Evolutionary conservation across 2,329 filamentous ascomycete genomes (phyloP).

Genomic region (Conoideocrella luteorostrata): DNA sequence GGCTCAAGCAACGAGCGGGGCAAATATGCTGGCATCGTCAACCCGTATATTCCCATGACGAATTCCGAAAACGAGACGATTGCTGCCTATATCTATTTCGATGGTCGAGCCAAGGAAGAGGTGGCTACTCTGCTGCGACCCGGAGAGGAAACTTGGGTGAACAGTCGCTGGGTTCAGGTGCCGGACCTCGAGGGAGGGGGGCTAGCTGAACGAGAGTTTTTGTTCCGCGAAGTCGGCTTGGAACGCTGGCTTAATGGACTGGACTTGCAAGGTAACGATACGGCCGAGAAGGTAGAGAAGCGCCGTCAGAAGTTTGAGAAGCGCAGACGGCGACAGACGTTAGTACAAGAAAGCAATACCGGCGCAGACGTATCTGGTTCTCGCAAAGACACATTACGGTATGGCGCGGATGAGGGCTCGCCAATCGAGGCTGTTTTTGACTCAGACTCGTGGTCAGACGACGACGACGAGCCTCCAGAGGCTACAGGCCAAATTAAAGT

Average conservation of each 20-base stretch:
- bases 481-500: slow-evolving; percentile 98
- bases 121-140: slow-evolving; percentile 87
- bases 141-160: slow-evolving; percentile 98
- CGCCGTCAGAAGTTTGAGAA: slow-evolving; percentile 73
- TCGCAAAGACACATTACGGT: slow-evolving; percentile 60
- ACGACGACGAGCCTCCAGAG: slow-evolving; percentile 86
- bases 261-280: slow-evolving; percentile 88
- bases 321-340: slow-evolving; percentile 58
- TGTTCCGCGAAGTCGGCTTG: slow-evolving; percentile 93
- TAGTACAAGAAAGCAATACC: slow-evolving; percentile 27
- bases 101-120: slow-evolving; percentile 90
- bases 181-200: slow-evolving; percentile 87
- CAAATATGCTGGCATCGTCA: slow-evolving; percentile 51
- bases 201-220: slow-evolving; percentile 89
- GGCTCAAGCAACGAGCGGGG: slow-evolving; percentile 42
- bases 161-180: slow-evolving; percentile 94
- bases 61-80: slow-evolving; percentile 94
- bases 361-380: slow-evolving; percentile 30
- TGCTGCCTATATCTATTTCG: slow-evolving; percentile 98
- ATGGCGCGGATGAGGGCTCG: slow-evolving; percentile 68
- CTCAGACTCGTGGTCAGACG: slow-evolving; percentile 68
- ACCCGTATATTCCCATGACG: slow-evolving; percentile 87
- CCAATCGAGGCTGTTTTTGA: slow-evolving; percentile 64
- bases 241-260: slow-evolving; percentile 96
- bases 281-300: slow-evolving; percentile 83